These are phyloP conservation scores for Lathyrus tuberosus DNA, from an alignment of 306 rosid genomes.

Conservation along the genomic window DNA sequence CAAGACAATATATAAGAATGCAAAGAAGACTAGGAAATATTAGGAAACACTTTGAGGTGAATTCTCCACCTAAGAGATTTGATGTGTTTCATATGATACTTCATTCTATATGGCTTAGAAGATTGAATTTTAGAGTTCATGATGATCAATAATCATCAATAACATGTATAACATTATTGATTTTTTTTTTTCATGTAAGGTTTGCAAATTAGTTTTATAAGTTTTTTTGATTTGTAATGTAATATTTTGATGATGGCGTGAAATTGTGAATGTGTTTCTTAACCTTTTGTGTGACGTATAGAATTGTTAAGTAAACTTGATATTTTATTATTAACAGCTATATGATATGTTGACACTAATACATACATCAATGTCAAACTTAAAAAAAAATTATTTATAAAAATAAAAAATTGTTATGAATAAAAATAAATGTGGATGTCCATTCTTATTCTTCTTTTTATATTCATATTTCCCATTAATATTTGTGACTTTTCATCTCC, in stretches of 20 bases:
- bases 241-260: not conserved
- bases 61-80: constrained; percentile 74
- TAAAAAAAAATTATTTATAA: no score
- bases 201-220: not conserved
- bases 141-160: constrained; percentile 51
- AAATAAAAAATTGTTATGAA: no score
- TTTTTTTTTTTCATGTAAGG: not conserved
- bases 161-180: not conserved
- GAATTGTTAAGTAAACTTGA: not conserved
- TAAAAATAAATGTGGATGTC: no score
- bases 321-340: not conserved
- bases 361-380: no score
- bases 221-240: constrained; percentile 1
- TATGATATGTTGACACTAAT: no score
- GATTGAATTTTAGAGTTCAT: constrained; percentile 66
- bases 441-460: no score
- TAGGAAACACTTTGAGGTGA: constrained; percentile 80
- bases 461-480: no score
- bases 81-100: constrained; percentile 92
- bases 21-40: constrained; percentile 70
- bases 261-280: constrained; percentile 16
- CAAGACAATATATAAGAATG: constrained; percentile 78
- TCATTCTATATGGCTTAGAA: constrained; percentile 93
- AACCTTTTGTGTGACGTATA: constrained; percentile 5
- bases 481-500: no score